Evolutionary conservation across 257 asterid species (phyloP), one percentile per base, ranked within the genome.

Genomic region (Salvia miltiorrhiza): DNA sequence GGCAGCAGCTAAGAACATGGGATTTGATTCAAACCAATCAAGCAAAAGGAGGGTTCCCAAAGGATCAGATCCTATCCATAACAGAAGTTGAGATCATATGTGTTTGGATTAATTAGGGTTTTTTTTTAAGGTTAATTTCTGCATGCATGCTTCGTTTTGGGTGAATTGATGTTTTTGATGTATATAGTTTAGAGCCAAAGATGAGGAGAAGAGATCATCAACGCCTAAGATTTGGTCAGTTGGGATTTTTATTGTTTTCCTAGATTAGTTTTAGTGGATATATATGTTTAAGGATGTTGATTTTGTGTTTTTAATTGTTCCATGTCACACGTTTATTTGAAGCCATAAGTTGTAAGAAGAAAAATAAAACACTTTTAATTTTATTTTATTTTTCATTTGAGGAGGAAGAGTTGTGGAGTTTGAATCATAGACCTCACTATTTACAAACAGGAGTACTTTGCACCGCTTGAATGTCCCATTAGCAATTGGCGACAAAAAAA

Each of bases 51-150:
- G 62, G 67, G 90, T 86, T 65, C 77, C 78, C 30, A 79, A 76
- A 81, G 96, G 96, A 35, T 83, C 95, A 5, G 87, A 92, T 65
- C 98, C 98, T 30, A 92, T 92, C 69, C 98, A 92, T 77, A 92
- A 92, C 79, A 82, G 88, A 56, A 72, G 81, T 21, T 88, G 85
- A 47, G 11, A 16, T n/a, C n/a, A n/a, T 47, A 7, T 47, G 11
- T 4, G 7, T 47, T 16, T 3, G 4, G 7, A 8, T 44, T 0
- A 13, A 16, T 4, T 14, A 14, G 19, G 19, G 13, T 44, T 6
- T 48, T 3, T 17, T 48, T 48, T 48, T 2, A 6, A 48, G 54
- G 54, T 53, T n/a, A n/a, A n/a, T n/a, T 37, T 37, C 12, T 37
- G 43, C 40, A 43, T 43, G 49, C 20, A 43, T 43, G 49, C 20